These are phyloP conservation scores for Termitomyces sp. DNA, from an alignment of 768 basidiomycete species.

Conservation along the genomic window DNA sequence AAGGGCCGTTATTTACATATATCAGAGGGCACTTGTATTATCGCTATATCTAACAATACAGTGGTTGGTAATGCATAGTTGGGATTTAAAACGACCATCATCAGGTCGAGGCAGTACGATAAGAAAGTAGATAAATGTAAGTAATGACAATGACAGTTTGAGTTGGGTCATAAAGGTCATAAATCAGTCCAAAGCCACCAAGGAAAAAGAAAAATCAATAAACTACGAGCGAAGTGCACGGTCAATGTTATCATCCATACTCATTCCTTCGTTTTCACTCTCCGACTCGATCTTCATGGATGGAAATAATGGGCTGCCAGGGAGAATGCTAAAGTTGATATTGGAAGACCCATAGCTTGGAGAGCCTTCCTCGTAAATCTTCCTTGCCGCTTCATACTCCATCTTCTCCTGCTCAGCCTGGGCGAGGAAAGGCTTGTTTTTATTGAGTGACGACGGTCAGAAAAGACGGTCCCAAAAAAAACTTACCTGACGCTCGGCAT, in stretches of 20 bases:
- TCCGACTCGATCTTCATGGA: constrained; percentile 59
- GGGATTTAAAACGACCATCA: constrained; percentile 16
- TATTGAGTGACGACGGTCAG: background rate
- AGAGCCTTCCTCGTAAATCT: constrained; percentile 83
- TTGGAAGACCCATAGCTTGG: constrained; percentile 59
- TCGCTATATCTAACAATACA: constrained; percentile 20
- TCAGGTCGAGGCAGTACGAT: background rate
- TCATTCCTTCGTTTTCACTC: constrained; percentile 63
- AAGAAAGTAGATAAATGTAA: background rate
- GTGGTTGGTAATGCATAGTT: constrained; percentile 18
- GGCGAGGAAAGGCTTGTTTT: constrained; percentile 80
- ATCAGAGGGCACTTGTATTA: background rate
- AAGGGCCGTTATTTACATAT: no score
- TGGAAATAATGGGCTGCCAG: constrained; percentile 60
- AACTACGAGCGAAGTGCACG: constrained; percentile 25
- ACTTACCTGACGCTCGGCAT: constrained; percentile 85
- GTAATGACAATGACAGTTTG: constrained; percentile 5
- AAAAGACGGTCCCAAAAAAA: no score
- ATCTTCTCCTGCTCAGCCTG: constrained; percentile 95
- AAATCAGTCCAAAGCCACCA: constrained; percentile 9
- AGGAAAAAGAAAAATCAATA: constrained; percentile 2
- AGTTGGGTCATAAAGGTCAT: constrained; percentile 20
- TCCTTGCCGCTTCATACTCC: constrained; percentile 82
- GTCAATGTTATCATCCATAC: constrained; percentile 37
- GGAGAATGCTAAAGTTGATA: constrained; percentile 81